Evolutionary conservation across 495 filamentous ascomycete genomes (phyloP).

Genomic region (Annulohypoxylon maeteangense): DNA sequence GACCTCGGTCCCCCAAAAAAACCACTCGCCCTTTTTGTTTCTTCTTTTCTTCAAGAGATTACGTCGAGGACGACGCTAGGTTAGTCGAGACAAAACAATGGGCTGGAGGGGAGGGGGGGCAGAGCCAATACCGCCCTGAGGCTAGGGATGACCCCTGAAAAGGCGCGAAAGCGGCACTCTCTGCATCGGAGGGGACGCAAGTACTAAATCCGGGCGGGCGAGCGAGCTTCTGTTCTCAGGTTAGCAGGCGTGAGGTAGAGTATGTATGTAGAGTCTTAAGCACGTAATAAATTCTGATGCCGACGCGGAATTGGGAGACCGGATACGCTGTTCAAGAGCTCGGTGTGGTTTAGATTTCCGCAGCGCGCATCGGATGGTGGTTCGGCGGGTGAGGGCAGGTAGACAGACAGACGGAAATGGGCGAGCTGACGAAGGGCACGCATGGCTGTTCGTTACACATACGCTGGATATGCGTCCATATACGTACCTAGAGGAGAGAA

Average conservation of each 20-base stretch:
- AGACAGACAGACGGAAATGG: background rate
- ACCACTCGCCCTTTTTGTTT: too few species aligned
- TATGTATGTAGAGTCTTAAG: constrained; percentile 22
- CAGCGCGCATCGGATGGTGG: background rate
- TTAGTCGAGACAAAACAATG: constrained; percentile 2
- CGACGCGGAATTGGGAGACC: background rate
- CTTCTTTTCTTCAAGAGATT: constrained; percentile 4
- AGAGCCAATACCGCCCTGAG: too few species aligned
- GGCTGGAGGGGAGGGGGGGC: background rate
- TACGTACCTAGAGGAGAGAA: constrained; percentile 12
- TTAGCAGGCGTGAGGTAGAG: constrained; percentile 10
- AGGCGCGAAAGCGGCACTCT: background rate
- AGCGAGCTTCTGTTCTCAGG: constrained; percentile 18
- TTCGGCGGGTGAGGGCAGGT: background rate
- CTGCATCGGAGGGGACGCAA: background rate
- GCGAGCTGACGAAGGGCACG: background rate
- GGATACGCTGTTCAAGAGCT: constrained; percentile 17
- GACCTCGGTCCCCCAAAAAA: background rate
- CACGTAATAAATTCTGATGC: constrained; percentile 2
- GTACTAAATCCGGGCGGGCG: background rate
- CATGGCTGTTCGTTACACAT: constrained; percentile 21
- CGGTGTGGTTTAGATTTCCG: constrained; percentile 13
- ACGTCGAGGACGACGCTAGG: background rate
- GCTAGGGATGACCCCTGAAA: constrained; percentile 7
- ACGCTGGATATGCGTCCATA: constrained; percentile 3